Percentiles rank a stretch among this genome's conserved stretches.
Conservation (phyloP, 2,329 filamentous ascomycete species). For the Scopulariopsis brevicaulis region DNA sequence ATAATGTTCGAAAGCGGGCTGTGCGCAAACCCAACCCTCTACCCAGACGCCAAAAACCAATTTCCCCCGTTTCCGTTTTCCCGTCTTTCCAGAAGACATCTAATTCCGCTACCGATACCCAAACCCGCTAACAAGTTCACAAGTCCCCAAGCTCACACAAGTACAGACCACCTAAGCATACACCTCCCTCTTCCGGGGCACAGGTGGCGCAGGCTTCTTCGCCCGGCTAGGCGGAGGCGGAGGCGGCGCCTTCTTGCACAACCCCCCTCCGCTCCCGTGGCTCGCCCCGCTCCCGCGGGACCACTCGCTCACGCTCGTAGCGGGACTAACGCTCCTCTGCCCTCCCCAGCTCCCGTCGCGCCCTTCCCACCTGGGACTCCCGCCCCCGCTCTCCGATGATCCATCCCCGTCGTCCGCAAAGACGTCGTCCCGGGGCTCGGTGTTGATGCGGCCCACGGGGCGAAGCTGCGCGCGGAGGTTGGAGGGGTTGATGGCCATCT, state of each 20-base stretch:
- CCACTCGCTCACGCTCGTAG: constrained; percentile 28
- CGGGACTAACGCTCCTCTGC: constrained; percentile 36
- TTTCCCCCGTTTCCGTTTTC: background rate
- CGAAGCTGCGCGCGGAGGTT: constrained; percentile 15
- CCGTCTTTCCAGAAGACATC: background rate
- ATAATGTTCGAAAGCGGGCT: too few relatives aligned
- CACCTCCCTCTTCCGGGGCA: constrained; percentile 9
- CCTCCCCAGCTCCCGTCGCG: background rate
- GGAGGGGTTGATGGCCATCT: constrained; percentile 11
- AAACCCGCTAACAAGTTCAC: background rate
- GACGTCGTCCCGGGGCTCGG: constrained; percentile 28
- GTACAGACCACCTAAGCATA: background rate
- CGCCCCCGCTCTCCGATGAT: constrained; percentile 35
- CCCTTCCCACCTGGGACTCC: constrained; percentile 33
- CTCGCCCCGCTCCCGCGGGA: constrained; percentile 26
- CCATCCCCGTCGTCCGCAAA: constrained; percentile 38
- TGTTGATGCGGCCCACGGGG: constrained; percentile 31
- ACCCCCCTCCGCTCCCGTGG: constrained; percentile 15
- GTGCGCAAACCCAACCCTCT: background rate
- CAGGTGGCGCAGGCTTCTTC: constrained; percentile 24
- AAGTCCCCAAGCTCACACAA: background rate
- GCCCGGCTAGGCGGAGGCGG: constrained; percentile 39
- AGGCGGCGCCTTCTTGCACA: constrained; percentile 42
- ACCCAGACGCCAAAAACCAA: background rate
- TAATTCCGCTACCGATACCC: background rate